phyloP scores from a whole-genome alignment of 2,329 filamentous ascomycete genomes.

The Leptodontidium sp. region DNA sequence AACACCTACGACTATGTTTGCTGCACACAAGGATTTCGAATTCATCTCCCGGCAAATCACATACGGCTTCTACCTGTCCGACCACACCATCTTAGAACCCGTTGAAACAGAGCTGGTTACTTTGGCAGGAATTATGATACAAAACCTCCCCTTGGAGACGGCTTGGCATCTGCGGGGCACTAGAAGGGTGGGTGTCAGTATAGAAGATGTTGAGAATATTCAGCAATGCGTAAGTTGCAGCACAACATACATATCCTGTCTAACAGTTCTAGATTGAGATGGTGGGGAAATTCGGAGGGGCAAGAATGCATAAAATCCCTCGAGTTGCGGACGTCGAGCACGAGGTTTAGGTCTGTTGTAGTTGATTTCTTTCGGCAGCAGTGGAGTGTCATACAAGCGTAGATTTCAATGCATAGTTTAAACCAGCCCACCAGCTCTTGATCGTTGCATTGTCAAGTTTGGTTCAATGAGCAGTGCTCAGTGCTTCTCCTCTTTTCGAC shows the following conservation, averaged over 20 bases:
- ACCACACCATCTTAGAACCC: conserved; percentile 61
- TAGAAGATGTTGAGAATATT: conserved; percentile 51
- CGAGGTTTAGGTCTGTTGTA: conserved; percentile 43
- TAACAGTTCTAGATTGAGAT: conserved; percentile 51
- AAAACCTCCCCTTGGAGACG: conserved; percentile 61
- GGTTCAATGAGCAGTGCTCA: neutral
- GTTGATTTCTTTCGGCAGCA: neutral
- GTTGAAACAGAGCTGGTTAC: conserved; percentile 64
- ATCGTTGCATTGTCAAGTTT: neutral
- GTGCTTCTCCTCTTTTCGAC: neutral
- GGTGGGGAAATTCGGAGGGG: conserved; percentile 48
- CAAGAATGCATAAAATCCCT: conserved; percentile 48
- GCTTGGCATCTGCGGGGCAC: conserved; percentile 63
- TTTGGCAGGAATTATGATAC: conserved; percentile 63
- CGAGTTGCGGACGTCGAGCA: conserved; percentile 52
- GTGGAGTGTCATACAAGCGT: neutral
- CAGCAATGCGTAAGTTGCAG: conserved; percentile 45
- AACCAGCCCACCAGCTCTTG: neutral
- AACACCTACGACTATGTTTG: conserved; percentile 50
- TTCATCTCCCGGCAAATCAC: conserved; percentile 64
- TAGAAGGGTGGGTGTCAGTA: conserved; percentile 55
- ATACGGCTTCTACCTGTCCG: conserved; percentile 65
- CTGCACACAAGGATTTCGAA: conserved; percentile 56
- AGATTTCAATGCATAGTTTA: neutral
- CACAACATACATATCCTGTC: neutral